Conservation (phyloP, 139 green algal species). For the Trebouxia sp. region DNA sequence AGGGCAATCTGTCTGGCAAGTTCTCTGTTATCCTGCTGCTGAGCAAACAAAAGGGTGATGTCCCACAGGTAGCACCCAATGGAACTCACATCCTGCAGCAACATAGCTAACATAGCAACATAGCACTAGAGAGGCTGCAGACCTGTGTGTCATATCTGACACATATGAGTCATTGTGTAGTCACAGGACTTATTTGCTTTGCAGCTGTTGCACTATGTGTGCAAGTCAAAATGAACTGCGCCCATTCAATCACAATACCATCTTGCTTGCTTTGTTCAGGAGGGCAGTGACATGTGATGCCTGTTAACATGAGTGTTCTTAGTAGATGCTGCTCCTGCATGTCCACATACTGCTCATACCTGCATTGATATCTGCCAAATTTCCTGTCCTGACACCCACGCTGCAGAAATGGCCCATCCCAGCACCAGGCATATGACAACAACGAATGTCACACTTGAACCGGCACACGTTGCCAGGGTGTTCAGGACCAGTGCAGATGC, state of each 20-base stretch:
- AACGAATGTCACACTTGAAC: not conserved
- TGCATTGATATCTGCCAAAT: constrained; percentile 26
- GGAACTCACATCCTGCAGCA: constrained; percentile 14
- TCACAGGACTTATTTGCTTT: not conserved
- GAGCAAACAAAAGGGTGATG: constrained; percentile 14
- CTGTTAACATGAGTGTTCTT: not conserved
- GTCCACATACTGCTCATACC: not conserved
- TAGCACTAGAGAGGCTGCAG: not conserved
- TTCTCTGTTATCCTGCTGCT: not conserved
- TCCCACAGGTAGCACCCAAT: constrained; percentile 26
- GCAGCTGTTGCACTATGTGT: not conserved
- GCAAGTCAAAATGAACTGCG: not conserved
- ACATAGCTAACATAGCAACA: no score
- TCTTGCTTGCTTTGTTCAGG: not conserved
- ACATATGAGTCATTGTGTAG: not conserved
- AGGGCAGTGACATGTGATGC: not conserved
- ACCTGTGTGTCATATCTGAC: not conserved
- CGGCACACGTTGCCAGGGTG: not conserved
- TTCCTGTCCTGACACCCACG: not conserved
- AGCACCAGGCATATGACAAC: not conserved
- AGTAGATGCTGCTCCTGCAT: not conserved
- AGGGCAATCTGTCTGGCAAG: not conserved
- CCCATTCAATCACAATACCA: not conserved
- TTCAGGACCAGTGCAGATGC: not conserved
- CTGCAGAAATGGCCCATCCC: not conserved